Percentiles rank a stretch among this genome's conserved stretches.
phyloP scores from a whole-genome alignment of 2,329 filamentous ascomycete genomes.

The Apiospora koreana region DNA sequence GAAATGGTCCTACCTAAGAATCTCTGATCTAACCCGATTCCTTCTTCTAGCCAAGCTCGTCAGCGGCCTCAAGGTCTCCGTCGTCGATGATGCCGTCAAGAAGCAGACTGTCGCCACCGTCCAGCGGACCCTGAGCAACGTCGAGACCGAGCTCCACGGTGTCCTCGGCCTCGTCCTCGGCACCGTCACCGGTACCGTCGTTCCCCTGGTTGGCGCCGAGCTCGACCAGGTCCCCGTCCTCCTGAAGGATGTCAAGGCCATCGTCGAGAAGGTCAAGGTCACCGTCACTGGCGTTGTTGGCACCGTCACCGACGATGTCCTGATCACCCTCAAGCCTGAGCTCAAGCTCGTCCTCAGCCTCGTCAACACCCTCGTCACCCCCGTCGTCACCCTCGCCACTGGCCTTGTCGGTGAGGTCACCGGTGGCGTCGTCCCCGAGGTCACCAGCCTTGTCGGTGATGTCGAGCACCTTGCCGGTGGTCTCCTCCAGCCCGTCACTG shows the following conservation, averaged over 20 bases:
- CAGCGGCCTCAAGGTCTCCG: not conserved
- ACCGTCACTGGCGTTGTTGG: constrained; percentile 21
- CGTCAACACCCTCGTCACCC: constrained; percentile 25
- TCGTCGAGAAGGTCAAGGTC: constrained; percentile 25
- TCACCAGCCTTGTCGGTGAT: constrained; percentile 21
- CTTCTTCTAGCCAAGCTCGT: constrained; percentile 16
- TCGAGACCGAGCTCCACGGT: constrained; percentile 24
- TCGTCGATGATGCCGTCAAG: not conserved
- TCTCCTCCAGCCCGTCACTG: constrained; percentile 19
- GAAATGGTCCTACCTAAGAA: not conserved
- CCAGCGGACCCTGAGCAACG: constrained; percentile 23
- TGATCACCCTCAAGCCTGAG: constrained; percentile 26
- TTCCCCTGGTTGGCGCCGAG: constrained; percentile 24
- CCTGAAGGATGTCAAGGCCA: constrained; percentile 21
- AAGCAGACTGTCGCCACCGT: constrained; percentile 18
- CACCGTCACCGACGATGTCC: constrained; percentile 23
- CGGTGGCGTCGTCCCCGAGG: constrained; percentile 21
- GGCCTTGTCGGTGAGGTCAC: constrained; percentile 21
- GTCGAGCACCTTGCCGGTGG: constrained; percentile 20
- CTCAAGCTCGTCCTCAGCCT: constrained; percentile 26
- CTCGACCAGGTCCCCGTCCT: constrained; percentile 24
- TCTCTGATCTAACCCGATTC: constrained; percentile 15
- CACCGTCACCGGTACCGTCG: constrained; percentile 21
- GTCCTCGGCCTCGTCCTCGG: constrained; percentile 22
- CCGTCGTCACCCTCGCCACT: constrained; percentile 24